These are phyloP conservation scores for Taphrina pruni DNA, from an alignment of 1,139 yeast species.

Conservation along the genomic window DNA sequence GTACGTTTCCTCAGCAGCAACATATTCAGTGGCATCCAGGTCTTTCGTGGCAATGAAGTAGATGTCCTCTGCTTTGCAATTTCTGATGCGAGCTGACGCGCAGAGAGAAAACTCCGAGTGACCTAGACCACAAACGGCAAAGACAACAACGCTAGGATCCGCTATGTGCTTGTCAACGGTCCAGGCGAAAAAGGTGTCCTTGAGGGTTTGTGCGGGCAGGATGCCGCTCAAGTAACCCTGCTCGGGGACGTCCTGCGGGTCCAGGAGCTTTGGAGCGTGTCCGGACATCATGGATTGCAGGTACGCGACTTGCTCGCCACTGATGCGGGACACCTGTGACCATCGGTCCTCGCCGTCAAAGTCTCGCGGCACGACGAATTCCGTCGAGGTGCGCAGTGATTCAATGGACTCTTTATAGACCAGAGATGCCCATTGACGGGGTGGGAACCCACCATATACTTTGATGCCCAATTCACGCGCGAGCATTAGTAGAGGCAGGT, in stretches of 20 bases:
- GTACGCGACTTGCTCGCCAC: slow-evolving; percentile 23
- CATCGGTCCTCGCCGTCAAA: background rate
- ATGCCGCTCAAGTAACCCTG: slow-evolving; percentile 8
- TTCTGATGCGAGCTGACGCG: background rate
- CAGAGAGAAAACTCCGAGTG: slow-evolving; percentile 16
- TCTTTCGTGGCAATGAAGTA: slow-evolving; percentile 11
- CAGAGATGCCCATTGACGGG: slow-evolving; percentile 28
- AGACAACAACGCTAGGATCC: slow-evolving; percentile 7
- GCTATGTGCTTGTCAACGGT: slow-evolving; percentile 11
- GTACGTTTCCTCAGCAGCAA: background rate
- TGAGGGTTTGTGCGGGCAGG: slow-evolving; percentile 21
- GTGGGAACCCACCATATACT: slow-evolving; percentile 25
- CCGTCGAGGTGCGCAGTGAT: background rate
- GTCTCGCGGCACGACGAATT: background rate
- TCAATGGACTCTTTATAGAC: slow-evolving; percentile 21
- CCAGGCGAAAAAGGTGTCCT: slow-evolving; percentile 33
- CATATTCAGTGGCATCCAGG: slow-evolving; percentile 11
- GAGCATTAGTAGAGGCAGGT: slow-evolving; percentile 19
- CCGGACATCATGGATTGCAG: slow-evolving; percentile 29
- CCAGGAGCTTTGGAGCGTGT: slow-evolving; percentile 7
- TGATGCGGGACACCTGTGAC: slow-evolving; percentile 12
- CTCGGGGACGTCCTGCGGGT: background rate
- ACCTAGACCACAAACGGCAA: slow-evolving; percentile 26
- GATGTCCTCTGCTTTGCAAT: background rate
- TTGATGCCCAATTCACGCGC: slow-evolving; percentile 17